Base-by-base conservation (phyloP, 257 asterid genomes). In the Solanum habrochaites region DNA sequence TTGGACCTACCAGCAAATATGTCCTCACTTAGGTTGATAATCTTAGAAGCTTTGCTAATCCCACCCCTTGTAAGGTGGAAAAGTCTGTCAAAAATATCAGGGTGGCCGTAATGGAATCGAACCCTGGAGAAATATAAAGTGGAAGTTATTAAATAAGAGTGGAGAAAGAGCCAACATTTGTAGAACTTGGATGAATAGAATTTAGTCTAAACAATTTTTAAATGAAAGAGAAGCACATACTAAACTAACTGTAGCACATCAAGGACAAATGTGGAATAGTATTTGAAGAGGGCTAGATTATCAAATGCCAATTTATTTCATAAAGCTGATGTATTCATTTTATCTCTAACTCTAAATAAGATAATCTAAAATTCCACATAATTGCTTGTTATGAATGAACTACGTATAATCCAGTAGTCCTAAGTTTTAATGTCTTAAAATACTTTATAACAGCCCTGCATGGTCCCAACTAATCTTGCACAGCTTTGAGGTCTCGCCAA, bases 41-140 rank as follows among this genome's bases (percentile, higher is more conserved):
- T 90, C 92, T 93, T 97, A 83, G 99, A 97, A 71, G 99, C 98
- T 89, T 96, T 97, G 92, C 99, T 97, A 69, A 97, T 93, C n/a
- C 99, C 99, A 87, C 98, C 98, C 88, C 99, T 93, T 13, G 99
- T 95, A 86, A 97, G 97, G 91, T 97, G 99, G 91, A 97, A 97
- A 62, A 97, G 82, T 91, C 99, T 92, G 90, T 97, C 99, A 88
- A 97, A 97, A 85, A 97, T 97, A 90, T 97, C 99, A 39, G 99
- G 99, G 91, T 97, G 99, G 77, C 99, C 99, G 71, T 97, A 97
- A 90, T 97, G 99, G 91, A 97, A 96, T 90, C 99, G 99, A 64
- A 97, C 99, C 97, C 99, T 96, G 83, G 6, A 85, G 69, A 85
- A 75, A 45, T 85, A 85, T 14, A 35, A 21, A 43, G n/a, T 47